phyloP scores from a whole-genome alignment of 805 yeast species.

The Pichia nakasei region DNA sequence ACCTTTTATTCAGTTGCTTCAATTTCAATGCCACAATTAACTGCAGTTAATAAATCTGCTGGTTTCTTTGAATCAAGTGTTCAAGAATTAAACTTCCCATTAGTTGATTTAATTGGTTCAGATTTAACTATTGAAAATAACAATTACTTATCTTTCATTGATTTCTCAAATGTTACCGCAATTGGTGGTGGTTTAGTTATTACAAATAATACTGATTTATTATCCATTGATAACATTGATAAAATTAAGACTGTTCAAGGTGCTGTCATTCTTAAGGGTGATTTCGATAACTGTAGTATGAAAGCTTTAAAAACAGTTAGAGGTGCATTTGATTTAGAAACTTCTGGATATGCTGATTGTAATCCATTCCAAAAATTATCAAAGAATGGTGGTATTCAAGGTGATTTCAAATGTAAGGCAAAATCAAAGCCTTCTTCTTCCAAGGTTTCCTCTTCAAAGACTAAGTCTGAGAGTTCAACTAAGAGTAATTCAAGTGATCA shows the following conservation, averaged over 20 bases:
- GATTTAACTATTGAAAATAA: conserved; percentile 71
- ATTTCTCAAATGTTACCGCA: conserved; percentile 58
- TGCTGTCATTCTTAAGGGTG: conserved; percentile 76
- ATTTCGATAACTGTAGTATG: conserved; percentile 71
- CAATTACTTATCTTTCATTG: conserved; percentile 57
- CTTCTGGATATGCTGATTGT: conserved; percentile 77
- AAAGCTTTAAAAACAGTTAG: conserved; percentile 65
- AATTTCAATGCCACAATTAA: conserved; percentile 59
- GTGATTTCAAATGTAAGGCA: conserved; percentile 78
- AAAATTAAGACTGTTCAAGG: conserved; percentile 71
- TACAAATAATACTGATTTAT: conserved; percentile 73
- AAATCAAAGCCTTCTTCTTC: conserved; percentile 44
- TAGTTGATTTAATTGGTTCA: conserved; percentile 63
- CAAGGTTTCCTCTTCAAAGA: conserved; percentile 22
- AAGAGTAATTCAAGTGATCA: conserved; percentile 10
- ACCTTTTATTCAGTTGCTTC: conserved; percentile 75
- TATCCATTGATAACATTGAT: conserved; percentile 63
- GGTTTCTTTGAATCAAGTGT: conserved; percentile 71
- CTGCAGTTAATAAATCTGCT: conserved; percentile 69
- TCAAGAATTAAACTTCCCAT: conserved; percentile 43
- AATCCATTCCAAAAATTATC: conserved; percentile 60
- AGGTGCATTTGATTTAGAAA: conserved; percentile 85
- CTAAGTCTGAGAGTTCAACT: conserved; percentile 21
- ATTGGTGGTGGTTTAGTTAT: conserved; percentile 93
- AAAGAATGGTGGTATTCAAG: conserved; percentile 76